Conservation (phyloP, 805 yeast genomes). For the Candida schatavii region DNA sequence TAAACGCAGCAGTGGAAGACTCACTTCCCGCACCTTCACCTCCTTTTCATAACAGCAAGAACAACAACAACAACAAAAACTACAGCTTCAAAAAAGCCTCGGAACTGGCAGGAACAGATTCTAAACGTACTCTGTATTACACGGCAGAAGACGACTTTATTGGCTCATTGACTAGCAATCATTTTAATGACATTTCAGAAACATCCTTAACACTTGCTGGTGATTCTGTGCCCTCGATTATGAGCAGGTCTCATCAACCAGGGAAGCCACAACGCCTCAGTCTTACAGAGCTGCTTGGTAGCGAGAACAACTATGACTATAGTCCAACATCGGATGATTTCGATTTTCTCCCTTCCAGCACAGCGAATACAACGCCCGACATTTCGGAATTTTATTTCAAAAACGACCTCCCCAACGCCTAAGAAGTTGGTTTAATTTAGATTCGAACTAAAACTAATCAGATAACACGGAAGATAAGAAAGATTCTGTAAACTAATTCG, state of each 20-base stretch:
- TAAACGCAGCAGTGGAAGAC: too few species aligned
- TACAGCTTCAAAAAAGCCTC: too few species aligned
- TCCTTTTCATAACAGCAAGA: not conserved
- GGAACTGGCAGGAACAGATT: not conserved
- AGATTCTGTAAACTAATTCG: too few species aligned
- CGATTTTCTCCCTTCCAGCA: not conserved
- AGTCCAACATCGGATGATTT: not conserved
- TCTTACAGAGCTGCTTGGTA: not conserved
- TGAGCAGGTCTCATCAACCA: not conserved
- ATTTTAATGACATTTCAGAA: too few species aligned
- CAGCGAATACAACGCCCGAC: not conserved
- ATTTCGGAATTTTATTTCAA: not conserved
- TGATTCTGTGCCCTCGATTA: not conserved
- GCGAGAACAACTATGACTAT: not conserved
- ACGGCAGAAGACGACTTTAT: not conserved
- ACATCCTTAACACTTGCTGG: too few species aligned
- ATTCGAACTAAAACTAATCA: too few species aligned
- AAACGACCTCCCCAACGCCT: too few species aligned
- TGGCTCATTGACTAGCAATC: too few species aligned
- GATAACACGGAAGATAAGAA: too few species aligned
- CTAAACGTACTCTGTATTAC: not conserved
- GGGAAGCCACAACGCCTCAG: not conserved
- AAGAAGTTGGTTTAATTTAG: too few species aligned
- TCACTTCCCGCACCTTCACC: too few species aligned
- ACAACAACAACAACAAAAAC: not conserved